phyloP scores from a whole-genome alignment of 1,284 basidiomycete genomes.

The Pyrrhoderma lamaoense region DNA sequence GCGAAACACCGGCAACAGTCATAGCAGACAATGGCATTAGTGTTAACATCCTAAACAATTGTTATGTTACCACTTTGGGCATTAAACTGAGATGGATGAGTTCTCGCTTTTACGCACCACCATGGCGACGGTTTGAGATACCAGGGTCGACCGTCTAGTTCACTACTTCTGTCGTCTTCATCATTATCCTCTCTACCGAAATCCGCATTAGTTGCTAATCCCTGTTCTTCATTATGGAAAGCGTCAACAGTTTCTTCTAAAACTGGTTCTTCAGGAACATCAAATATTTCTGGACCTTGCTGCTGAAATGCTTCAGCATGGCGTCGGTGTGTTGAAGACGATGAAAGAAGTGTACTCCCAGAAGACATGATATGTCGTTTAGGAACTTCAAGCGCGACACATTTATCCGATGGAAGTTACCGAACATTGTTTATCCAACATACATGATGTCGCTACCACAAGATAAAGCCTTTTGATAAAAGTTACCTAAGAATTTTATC shows the following conservation, averaged over 20 bases:
- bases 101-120: constrained; percentile 42
- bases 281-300: constrained; percentile 6
- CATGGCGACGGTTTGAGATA: constrained; percentile 60
- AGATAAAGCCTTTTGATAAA: too few relatives aligned
- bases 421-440: too few relatives aligned
- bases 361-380: too few relatives aligned
- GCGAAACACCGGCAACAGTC: constrained; percentile 46
- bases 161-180: too few relatives aligned
- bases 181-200: too few relatives aligned
- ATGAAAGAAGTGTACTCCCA: too few relatives aligned
- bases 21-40: constrained; percentile 46
- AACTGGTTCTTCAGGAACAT: constrained; percentile 10
- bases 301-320: constrained; percentile 2
- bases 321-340: neutral
- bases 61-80: neutral
- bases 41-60: constrained; percentile 43
- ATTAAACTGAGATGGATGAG: neutral
- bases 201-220: neutral
- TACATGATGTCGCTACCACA: too few relatives aligned
- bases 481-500: too few relatives aligned
- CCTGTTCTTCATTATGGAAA: neutral
- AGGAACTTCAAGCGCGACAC: too few relatives aligned
- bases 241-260: constrained; percentile 6
- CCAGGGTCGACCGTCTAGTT: constrained; percentile 40
- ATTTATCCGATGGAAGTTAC: too few relatives aligned